Conservation (phyloP, 129 eudicot genomes). For the Calendula officinalis region DNA sequence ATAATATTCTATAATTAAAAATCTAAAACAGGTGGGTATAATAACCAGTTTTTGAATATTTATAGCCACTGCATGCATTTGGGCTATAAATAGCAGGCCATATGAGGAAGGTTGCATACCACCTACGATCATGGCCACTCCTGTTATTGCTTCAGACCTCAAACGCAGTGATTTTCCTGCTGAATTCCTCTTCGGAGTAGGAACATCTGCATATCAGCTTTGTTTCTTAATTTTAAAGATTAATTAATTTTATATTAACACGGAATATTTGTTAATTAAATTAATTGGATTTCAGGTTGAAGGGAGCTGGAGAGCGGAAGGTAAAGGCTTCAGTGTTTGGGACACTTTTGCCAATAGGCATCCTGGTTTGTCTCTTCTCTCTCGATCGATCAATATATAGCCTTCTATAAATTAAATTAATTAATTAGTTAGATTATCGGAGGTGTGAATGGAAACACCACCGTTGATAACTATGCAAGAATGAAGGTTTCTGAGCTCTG, state of each 20-base stretch:
- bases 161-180: slow-evolving; percentile 1
- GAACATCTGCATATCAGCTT: slow-evolving; percentile 5
- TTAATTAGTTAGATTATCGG: no score
- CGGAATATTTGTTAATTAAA: neutral
- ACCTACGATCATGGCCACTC: no score
- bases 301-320: neutral
- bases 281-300: neutral
- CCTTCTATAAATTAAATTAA: neutral
- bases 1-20: no score
- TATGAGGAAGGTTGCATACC: no score
- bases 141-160: neutral
- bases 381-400: no score
- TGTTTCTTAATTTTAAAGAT: no score
- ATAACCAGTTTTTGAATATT: no score
- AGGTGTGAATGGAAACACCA: slow-evolving; percentile 22
- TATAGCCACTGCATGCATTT: no score
- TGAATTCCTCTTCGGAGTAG: slow-evolving; percentile 1
- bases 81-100: no score
- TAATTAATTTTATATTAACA: neutral
- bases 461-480: slow-evolving; percentile 20
- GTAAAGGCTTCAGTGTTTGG: slow-evolving; percentile 6
- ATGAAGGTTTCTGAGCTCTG: slow-evolving; percentile 14
- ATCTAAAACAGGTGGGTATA: no score
- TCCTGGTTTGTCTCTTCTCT: neutral
- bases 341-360: neutral